A percentile compares a stretch with the other conserved stretches of the same genome.
These are phyloP conservation scores for Colletotrichum sp. DNA, from an alignment of 2,329 filamentous ascomycete genomes.

Conservation along the genomic window DNA sequence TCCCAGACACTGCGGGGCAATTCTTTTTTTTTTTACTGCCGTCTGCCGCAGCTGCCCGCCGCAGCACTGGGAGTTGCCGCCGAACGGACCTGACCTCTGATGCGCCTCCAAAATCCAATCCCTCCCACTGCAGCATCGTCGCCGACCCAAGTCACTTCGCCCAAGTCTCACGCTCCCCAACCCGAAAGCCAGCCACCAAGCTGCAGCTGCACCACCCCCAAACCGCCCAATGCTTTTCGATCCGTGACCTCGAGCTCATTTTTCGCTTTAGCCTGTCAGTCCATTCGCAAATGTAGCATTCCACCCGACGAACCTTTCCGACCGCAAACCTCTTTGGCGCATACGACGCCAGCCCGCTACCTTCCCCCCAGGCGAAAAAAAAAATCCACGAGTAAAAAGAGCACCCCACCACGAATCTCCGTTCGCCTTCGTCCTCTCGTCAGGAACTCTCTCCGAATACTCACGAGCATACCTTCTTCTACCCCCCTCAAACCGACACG, in stretches of 20 bases:
- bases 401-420: not conserved
- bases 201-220: not conserved
- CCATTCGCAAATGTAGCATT: not conserved
- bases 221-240: not conserved
- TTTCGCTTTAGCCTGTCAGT: not conserved
- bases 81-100: not conserved
- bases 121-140: slow-evolving; percentile 17
- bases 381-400: not conserved
- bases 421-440: not conserved
- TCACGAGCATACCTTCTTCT: not conserved
- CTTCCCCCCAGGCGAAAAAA: not conserved
- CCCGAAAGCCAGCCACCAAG: not conserved
- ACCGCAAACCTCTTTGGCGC: not conserved
- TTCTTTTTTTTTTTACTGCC: not conserved
- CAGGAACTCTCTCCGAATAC: not conserved
- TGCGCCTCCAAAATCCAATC: not conserved
- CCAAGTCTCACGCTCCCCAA: not conserved
- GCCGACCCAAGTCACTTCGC: slow-evolving; percentile 20
- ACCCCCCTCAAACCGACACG: not conserved
- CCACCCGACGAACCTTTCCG: not conserved
- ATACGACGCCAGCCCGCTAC: not conserved
- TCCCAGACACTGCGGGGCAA: not conserved
- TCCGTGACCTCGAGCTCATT: not conserved
- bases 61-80: not conserved
- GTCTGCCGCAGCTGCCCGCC: not conserved